phyloP scores from a whole-genome alignment of 768 basidiomycete genomes.

The Baorangia bicolor region DNA sequence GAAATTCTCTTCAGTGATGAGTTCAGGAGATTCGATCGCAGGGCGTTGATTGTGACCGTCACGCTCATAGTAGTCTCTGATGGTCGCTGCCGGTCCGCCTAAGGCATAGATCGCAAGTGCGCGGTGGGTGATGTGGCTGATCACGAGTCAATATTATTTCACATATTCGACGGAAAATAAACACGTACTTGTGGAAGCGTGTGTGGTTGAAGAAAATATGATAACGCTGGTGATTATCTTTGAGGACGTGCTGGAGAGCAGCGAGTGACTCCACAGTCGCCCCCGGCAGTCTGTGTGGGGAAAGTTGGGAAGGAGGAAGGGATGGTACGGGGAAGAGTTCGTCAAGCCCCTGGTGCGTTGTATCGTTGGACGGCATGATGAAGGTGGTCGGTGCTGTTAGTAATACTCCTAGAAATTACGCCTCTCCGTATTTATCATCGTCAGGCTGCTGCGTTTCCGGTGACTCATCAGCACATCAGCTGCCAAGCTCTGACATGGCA shows the following conservation, averaged over 20 bases:
- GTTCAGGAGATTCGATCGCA: slow-evolving; percentile 22
- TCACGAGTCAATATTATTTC: background rate
- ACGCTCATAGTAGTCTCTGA: slow-evolving; percentile 27
- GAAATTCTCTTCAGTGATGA: slow-evolving; percentile 26
- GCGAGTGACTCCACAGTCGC: slow-evolving; percentile 20
- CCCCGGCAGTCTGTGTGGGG: slow-evolving; percentile 31
- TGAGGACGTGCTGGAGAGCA: slow-evolving; percentile 35
- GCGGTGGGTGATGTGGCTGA: slow-evolving; percentile 32
- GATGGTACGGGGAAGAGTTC: slow-evolving; percentile 27
- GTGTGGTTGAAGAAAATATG: slow-evolving; percentile 51
- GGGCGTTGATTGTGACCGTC: slow-evolving; percentile 25
- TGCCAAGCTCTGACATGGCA: too few species aligned
- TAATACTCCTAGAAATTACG: background rate
- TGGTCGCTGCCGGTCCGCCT: slow-evolving; percentile 23
- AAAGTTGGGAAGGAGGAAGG: slow-evolving; percentile 23
- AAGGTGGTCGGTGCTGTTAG: background rate
- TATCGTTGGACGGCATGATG: slow-evolving; percentile 13
- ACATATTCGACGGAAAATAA: background rate
- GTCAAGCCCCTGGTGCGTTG: slow-evolving; percentile 9
- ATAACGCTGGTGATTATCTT: slow-evolving; percentile 47
- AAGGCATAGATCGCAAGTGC: slow-evolving; percentile 29
- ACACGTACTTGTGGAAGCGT: slow-evolving; percentile 51
- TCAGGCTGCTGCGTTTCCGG: background rate
- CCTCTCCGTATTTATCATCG: slow-evolving; percentile 3
- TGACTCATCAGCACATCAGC: too few species aligned